Conservation (phyloP, 306 rosid genomes). For the Cucumis cinereus region DNA sequence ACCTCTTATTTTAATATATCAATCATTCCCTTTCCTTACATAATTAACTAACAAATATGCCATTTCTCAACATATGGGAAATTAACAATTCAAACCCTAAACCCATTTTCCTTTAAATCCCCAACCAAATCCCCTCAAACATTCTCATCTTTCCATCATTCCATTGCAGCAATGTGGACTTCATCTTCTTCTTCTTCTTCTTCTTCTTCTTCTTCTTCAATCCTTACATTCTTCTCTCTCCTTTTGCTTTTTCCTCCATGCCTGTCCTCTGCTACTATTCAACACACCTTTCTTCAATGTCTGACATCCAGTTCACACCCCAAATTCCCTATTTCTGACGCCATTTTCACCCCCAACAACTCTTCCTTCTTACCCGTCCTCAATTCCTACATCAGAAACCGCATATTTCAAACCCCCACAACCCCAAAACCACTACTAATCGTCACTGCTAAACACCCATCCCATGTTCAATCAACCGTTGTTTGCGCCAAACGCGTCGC, state of each 20-base stretch:
- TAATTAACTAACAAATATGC: too few relatives aligned
- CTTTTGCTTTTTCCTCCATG: not conserved
- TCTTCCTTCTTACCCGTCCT: slow-evolving; percentile 8
- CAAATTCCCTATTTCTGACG: not conserved
- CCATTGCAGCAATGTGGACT: not conserved
- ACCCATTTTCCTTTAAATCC: too few relatives aligned
- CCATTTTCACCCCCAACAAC: slow-evolving; percentile 10
- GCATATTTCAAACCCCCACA: not conserved
- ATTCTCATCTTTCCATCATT: not conserved
- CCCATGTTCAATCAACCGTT: slow-evolving; percentile 17
- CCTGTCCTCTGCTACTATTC: not conserved
- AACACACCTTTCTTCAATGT: not conserved
- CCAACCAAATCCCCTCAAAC: not conserved
- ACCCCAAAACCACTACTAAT: slow-evolving; percentile 23
- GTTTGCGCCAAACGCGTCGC: slow-evolving; percentile 5
- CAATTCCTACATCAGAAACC: slow-evolving; percentile 12
- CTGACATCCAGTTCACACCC: not conserved
- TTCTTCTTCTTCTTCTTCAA: not conserved
- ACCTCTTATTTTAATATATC: too few relatives aligned
- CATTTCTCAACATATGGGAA: too few relatives aligned
- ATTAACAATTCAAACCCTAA: too few relatives aligned
- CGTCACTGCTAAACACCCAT: slow-evolving; percentile 5
- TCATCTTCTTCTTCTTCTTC: too few relatives aligned
- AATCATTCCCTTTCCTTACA: too few relatives aligned
- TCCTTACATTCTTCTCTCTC: not conserved